These are phyloP conservation scores for Boletellus ananiceps DNA, from an alignment of 768 basidiomycete genomes.

Conservation along the genomic window DNA sequence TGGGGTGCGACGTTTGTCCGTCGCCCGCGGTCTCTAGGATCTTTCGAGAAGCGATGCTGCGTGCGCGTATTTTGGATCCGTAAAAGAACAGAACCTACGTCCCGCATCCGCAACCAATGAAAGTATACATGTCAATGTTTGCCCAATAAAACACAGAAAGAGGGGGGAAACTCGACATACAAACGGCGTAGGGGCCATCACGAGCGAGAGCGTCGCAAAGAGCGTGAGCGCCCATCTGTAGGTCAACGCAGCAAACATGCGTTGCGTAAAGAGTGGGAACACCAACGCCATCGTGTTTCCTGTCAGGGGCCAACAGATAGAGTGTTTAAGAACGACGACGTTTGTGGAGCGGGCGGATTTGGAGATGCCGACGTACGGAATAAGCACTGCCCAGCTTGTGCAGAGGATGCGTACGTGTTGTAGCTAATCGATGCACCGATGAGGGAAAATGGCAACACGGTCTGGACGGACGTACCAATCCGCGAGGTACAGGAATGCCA, in stretches of 20 bases:
- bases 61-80: slow-evolving; percentile 31
- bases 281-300: slow-evolving; percentile 38
- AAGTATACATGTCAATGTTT: no score
- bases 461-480: slow-evolving; percentile 38
- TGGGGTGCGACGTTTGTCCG: background rate
- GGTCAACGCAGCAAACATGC: slow-evolving; percentile 44
- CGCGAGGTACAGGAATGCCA: slow-evolving; percentile 45
- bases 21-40: slow-evolving; percentile 17
- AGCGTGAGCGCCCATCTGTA: slow-evolving; percentile 48
- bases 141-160: background rate
- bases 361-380: slow-evolving; percentile 30
- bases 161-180: slow-evolving; percentile 22
- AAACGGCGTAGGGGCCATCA: slow-evolving; percentile 45
- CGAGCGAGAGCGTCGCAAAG: slow-evolving; percentile 36
- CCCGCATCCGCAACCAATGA: no score
- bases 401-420: slow-evolving; percentile 48
- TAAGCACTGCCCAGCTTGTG: slow-evolving; percentile 49
- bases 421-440: slow-evolving; percentile 26
- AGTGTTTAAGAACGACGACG: background rate
- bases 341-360: no score
- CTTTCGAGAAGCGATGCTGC: slow-evolving; percentile 20
- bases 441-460: background rate
- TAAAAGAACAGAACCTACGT: slow-evolving; percentile 27
- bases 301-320: slow-evolving; percentile 6
- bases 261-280: slow-evolving; percentile 48